phyloP scores from a whole-genome alignment of 2,329 filamentous ascomycete genomes.

The Plenodomus lindquistii region DNA sequence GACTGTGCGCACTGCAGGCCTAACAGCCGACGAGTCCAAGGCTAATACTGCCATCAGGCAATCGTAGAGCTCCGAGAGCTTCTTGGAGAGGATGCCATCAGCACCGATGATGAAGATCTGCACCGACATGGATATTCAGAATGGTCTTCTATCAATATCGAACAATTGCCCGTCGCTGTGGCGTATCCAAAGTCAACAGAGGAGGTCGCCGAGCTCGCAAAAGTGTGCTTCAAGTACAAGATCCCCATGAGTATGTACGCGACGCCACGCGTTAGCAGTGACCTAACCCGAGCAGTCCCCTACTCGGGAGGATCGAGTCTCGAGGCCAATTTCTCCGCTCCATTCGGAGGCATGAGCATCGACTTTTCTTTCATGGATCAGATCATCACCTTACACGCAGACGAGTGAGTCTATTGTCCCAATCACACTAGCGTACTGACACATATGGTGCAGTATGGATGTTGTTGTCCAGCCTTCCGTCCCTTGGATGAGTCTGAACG shows the following conservation, averaged over 20 bases:
- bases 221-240: slow-evolving; percentile 75
- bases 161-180: slow-evolving; percentile 65
- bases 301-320: slow-evolving; percentile 86
- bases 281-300: slow-evolving; percentile 57
- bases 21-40: not conserved
- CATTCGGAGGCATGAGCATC: slow-evolving; percentile 83
- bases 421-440: slow-evolving; percentile 18
- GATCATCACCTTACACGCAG: slow-evolving; percentile 76
- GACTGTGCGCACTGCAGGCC: slow-evolving; percentile 39
- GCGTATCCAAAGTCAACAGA: slow-evolving; percentile 67
- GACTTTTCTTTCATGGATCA: slow-evolving; percentile 89
- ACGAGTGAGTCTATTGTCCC: slow-evolving; percentile 58
- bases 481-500: slow-evolving; percentile 89
- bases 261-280: not conserved
- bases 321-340: slow-evolving; percentile 88
- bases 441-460: slow-evolving; percentile 64
- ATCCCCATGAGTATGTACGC: slow-evolving; percentile 66
- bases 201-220: slow-evolving; percentile 66
- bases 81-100: slow-evolving; percentile 64
- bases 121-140: slow-evolving; percentile 69
- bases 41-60: slow-evolving; percentile 48
- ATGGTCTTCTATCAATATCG: slow-evolving; percentile 70
- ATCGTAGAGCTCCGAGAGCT: slow-evolving; percentile 57
- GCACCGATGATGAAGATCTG: slow-evolving; percentile 66
- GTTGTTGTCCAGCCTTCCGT: slow-evolving; percentile 89